Evolutionary conservation across 208 protist species (phyloP), one percentile per base, ranked within the genome.

Genomic region (Herpetomonas tarakana): DNA sequence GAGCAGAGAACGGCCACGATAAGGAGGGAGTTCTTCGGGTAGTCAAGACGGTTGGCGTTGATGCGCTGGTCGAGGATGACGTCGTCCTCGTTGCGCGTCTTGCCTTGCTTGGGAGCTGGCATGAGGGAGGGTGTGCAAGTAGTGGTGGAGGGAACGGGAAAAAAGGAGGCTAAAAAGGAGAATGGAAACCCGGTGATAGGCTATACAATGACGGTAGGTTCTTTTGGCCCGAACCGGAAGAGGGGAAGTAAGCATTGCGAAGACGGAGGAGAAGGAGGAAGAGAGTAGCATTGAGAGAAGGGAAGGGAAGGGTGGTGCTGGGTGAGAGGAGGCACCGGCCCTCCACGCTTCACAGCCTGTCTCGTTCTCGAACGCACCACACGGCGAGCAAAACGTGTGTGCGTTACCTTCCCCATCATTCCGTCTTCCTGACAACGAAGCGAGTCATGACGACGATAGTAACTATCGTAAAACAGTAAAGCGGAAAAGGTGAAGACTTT

Each of bases 31-130:
- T 78, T 47, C 61, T 85, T 86, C 35, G 89, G 83, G 78, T 92
- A 93, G 21, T 90, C 71, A 27, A 96, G 77, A 18, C 75, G 72
- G 75, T 96, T 93, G 19, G 81, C 79, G 58, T 79, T 80, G 62
- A 96, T 96, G 74, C 84, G 80, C 58, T 76, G 76, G 24, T 96
- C 86, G 28, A 96, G 76, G n/a, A 96, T 65, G 16, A 60, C 53
- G 24, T 93, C 84, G 53, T 96, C 89, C 28, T 31, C 51, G 24
- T 64, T 45, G n/a, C 19, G 6, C 18, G 30, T 50, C 61, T 68
- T 2, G 35, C 51, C 16, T 55, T 27, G 52, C 65, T 77, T 62
- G 14, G 46, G 31, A 19, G 7, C 14, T 25, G 38, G 46, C 27
- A 25, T 25, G 11, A 3, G 1, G 6, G 44, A 55, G 6, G 18